Evolutionary conservation across 1,284 basidiomycete genomes (phyloP).

Genomic region (Rhodotorula sp.): DNA sequence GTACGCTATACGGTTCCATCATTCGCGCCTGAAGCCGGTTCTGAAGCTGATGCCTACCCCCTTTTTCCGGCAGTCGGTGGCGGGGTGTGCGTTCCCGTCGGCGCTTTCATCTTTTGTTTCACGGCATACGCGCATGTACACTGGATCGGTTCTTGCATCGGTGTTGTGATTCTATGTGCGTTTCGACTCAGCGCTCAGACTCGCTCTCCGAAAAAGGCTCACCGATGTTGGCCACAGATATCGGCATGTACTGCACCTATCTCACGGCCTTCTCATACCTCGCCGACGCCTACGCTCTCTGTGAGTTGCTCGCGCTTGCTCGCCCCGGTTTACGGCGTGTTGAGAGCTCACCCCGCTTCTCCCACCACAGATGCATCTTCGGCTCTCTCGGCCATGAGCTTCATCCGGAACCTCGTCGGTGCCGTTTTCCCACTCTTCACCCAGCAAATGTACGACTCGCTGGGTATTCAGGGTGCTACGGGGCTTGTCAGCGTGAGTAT

Average conservation of each 20-base stretch:
- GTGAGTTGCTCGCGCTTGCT: constrained; percentile 35
- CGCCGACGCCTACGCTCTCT: constrained; percentile 45
- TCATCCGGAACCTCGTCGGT: constrained; percentile 32
- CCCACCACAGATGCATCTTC: constrained; percentile 43
- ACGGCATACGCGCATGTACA: constrained; percentile 30
- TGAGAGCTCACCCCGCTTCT: constrained; percentile 26
- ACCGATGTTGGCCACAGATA: not conserved
- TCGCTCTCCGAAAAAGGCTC: no score
- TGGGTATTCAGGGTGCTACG: constrained; percentile 34
- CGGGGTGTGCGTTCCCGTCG: constrained; percentile 17
- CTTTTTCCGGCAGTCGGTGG: constrained; percentile 10
- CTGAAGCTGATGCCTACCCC: not conserved
- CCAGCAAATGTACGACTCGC: constrained; percentile 22
- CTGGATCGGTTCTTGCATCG: constrained; percentile 44
- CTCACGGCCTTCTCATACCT: constrained; percentile 40
- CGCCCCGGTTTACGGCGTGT: not conserved
- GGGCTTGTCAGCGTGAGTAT: constrained; percentile 17
- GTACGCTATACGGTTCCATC: constrained; percentile 2
- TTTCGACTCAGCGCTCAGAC: no score
- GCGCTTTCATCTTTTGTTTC: constrained; percentile 37
- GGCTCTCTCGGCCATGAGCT: constrained; percentile 40
- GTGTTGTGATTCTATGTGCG: constrained; percentile 45
- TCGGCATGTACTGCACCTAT: constrained; percentile 14
- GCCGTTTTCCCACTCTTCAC: constrained; percentile 17
- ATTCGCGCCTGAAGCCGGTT: not conserved